These are phyloP conservation scores for Capillidium rhysosporum DNA, from an alignment of 371 early-diverging fungal species.

Conservation along the genomic window DNA sequence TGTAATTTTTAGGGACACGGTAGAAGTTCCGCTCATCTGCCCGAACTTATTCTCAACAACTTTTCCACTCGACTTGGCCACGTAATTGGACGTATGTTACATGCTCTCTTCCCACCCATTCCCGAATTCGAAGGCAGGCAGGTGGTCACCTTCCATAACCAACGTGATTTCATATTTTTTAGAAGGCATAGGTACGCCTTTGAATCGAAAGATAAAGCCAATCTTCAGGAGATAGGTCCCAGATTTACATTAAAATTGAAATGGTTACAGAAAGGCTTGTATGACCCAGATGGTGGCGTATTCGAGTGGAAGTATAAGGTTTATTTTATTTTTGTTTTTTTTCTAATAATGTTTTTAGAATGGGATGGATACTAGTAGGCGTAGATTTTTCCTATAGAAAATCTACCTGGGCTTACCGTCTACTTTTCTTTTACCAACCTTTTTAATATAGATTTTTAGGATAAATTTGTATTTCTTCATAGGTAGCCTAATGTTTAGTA, in stretches of 20 bases:
- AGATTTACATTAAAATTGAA: conserved; percentile 86
- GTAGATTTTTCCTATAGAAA: conserved; percentile 49
- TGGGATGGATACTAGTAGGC: conserved; percentile 67
- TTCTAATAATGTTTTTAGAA: conserved; percentile 14
- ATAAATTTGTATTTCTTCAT: too few species aligned
- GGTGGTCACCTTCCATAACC: conserved; percentile 94
- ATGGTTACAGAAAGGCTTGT: conserved; percentile 87
- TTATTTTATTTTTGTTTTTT: not conserved
- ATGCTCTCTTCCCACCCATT: conserved; percentile 86
- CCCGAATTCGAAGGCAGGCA: conserved; percentile 93
- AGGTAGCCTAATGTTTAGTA: too few species aligned
- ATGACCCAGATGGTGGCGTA: conserved; percentile 66
- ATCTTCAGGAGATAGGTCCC: conserved; percentile 93
- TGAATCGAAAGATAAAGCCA: conserved; percentile 66
- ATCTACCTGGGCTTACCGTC: too few species aligned
- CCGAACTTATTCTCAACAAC: conserved; percentile 95
- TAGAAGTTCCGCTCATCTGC: conserved; percentile 61
- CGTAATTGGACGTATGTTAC: conserved; percentile 90
- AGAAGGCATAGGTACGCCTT: conserved; percentile 93
- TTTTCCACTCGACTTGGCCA: conserved; percentile 95
- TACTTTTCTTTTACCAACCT: too few species aligned
- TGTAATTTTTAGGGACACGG: conserved; percentile 46
- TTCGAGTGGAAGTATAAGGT: conserved; percentile 86
- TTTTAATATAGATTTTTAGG: too few species aligned
- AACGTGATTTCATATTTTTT: conserved; percentile 98